Evolutionary conservation across 768 basidiomycete genomes (phyloP).

Genomic region (Trametes punicea): DNA sequence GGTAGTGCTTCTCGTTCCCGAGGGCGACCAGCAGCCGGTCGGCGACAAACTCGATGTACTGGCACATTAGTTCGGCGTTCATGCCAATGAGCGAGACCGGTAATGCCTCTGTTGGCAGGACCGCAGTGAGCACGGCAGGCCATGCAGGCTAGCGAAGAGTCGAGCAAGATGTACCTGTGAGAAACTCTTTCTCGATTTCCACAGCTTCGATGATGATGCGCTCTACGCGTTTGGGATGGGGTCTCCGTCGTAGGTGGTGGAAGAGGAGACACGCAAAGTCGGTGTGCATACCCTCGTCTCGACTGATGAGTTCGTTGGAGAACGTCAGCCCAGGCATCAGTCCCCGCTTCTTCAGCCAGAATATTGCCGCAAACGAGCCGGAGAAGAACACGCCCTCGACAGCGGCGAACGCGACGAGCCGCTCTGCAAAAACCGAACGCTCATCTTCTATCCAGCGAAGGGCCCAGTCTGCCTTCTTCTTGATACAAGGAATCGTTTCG

Average conservation of each 20-base stretch:
- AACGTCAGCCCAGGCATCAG: slow-evolving; percentile 97
- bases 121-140: neutral
- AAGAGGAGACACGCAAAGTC: slow-evolving; percentile 94
- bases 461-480: slow-evolving; percentile 94
- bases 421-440: slow-evolving; percentile 78
- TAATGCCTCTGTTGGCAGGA: slow-evolving; percentile 63
- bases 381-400: slow-evolving; percentile 98
- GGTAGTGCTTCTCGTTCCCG: slow-evolving; percentile 79
- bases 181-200: slow-evolving; percentile 80
- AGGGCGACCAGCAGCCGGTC: slow-evolving; percentile 83
- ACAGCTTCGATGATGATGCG: slow-evolving; percentile 81
- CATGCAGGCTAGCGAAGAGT: neutral
- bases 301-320: slow-evolving; percentile 93
- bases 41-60: slow-evolving; percentile 90
- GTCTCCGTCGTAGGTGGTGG: slow-evolving; percentile 72
- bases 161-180: slow-evolving; percentile 52
- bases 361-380: slow-evolving; percentile 89
- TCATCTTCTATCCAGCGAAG: slow-evolving; percentile 87
- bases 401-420: slow-evolving; percentile 89
- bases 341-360: slow-evolving; percentile 97
- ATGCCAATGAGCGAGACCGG: slow-evolving; percentile 88
- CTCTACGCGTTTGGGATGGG: slow-evolving; percentile 73
- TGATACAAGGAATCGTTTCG: slow-evolving; percentile 91
- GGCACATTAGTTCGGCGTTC: slow-evolving; percentile 86
- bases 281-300: slow-evolving; percentile 96